Evolutionary conservation across 148 eudicot species (phyloP), one percentile per base, ranked within the genome.

Genomic region (Rhododendron simsii): DNA sequence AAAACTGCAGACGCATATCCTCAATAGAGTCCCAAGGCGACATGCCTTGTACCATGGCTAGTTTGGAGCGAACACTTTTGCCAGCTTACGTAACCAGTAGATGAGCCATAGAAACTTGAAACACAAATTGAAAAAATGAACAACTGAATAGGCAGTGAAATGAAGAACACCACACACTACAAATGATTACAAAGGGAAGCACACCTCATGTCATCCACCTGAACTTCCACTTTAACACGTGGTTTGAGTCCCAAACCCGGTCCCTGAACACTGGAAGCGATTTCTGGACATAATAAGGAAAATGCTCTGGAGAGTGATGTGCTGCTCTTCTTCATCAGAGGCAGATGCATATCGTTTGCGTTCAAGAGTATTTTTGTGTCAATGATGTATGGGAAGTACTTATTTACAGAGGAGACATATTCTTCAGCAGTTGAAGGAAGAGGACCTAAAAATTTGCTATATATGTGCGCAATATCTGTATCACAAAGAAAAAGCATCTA

Each of bases 181-280:
- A 71, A 61, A 78, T 57, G 73, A 35, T 41, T 5, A 50, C 15
- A 74, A 71, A 13, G 30, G 45, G 78, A 84, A 88, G 89, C 91
- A 67, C 93, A 97, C 96, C 98, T 97, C 94, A 91, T 91, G 89
- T 95, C 95, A 91, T 94, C 99, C 87, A 97, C 96, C 87, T 94
- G 98, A 87, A 97, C 98, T 91, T 94, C 99, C 84, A 97, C 95
- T 87, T 91, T 91, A 51, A 95, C 93, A 83, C 85, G 86, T 81
- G 84, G 90, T 78, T 83, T 89, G 61, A 86, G 41, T 57, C 87
- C 89, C 82, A 84, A 63, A 71, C 71, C 86, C 78, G 89, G 80
- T 73, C 83, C 85, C 80, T 87, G 84, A 37, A 80, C 78, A 87
- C 88, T 86, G 11, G 90, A 90, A 87, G 95, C 94, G 79, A 94